phyloP scores from a whole-genome alignment of 2,329 filamentous ascomycete species.

The Exophiala alcalophila region DNA sequence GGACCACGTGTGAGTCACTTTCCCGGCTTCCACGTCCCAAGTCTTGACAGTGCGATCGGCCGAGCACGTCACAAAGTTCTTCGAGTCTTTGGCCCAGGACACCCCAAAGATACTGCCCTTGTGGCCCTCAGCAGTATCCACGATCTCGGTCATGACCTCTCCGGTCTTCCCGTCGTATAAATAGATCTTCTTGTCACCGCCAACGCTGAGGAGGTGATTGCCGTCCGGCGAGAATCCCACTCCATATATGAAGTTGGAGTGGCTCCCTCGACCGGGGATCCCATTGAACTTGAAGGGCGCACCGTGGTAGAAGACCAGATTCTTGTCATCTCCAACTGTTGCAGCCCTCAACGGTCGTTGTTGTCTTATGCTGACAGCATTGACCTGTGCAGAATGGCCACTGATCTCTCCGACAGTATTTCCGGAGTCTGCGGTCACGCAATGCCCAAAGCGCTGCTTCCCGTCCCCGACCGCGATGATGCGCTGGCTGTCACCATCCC shows the following conservation, averaged over 20 bases:
- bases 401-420: constrained; percentile 94
- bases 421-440: constrained; percentile 90
- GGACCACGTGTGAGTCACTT: constrained; percentile 76
- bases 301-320: constrained; percentile 87
- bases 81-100: constrained; percentile 84
- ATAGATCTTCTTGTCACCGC: constrained; percentile 89
- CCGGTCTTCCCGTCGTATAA: constrained; percentile 96
- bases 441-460: constrained; percentile 88
- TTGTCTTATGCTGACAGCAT: constrained; percentile 83
- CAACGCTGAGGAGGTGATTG: constrained; percentile 75
- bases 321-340: constrained; percentile 86
- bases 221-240: constrained; percentile 90
- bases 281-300: constrained; percentile 96
- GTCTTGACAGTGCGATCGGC: constrained; percentile 92
- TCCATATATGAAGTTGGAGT: constrained; percentile 85
- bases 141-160: constrained; percentile 70
- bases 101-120: constrained; percentile 90
- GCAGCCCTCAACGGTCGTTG: constrained; percentile 88
- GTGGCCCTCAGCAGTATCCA: constrained; percentile 71
- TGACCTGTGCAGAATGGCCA: constrained; percentile 87
- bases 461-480: constrained; percentile 96
- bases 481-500: constrained; percentile 95
- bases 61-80: constrained; percentile 82
- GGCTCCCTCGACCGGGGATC: constrained; percentile 61
- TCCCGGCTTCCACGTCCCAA: constrained; percentile 83